Evolutionary conservation across 371 early-diverging fungal genomes (phyloP), one percentile per base, ranked within the genome.

Genomic region (Zancudomyces culisetae): DNA sequence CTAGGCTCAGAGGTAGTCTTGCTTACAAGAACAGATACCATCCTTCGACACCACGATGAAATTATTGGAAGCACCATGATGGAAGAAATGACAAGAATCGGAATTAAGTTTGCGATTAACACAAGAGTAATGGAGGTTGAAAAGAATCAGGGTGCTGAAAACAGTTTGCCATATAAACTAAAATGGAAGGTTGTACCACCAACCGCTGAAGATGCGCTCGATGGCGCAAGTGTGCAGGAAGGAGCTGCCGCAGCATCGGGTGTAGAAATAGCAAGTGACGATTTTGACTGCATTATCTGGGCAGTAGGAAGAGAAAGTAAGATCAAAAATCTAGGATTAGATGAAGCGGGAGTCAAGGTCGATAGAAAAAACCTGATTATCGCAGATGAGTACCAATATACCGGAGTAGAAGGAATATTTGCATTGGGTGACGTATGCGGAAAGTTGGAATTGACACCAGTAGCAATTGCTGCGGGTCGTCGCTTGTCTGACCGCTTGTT

Each of bases 401-500:
- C 97, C 2, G 59, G 50, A 20, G 64, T 61, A 2, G 62, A 69
- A 18, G 74, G 77, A 24, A 69, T 97, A 10, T 89, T 79, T 70
- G 87, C 95, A 8, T 72, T 98, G 6, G 98, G 98, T 40, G 98
- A 98, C 69, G 86, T 92, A 35, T 87, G 83, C 58, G 95, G 95
- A 52, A 67, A 77, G 48, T 80, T 79, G 27, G 84, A 90, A 75
- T 73, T 98, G 54, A 98, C 98, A 19, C 98, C 98, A 59, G 87
- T 86, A 45, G 87, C 96, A 45, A 93, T 94, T 59, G 92, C 94
- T 45, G 94, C 95, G 1, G 98, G 95, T 13, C 82, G 98, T 53
- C 70, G 72, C 41, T 76, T 98, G 3, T 79, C 89, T 4, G 93
- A 97, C 66, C 80, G 93, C 20, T 72, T 95, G 49, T 97, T 90